Percentiles rank a stretch among this genome's conserved stretches.
Conservation (phyloP, 2,329 filamentous ascomycete species). For the Trichoderma citrinoviride region DNA sequence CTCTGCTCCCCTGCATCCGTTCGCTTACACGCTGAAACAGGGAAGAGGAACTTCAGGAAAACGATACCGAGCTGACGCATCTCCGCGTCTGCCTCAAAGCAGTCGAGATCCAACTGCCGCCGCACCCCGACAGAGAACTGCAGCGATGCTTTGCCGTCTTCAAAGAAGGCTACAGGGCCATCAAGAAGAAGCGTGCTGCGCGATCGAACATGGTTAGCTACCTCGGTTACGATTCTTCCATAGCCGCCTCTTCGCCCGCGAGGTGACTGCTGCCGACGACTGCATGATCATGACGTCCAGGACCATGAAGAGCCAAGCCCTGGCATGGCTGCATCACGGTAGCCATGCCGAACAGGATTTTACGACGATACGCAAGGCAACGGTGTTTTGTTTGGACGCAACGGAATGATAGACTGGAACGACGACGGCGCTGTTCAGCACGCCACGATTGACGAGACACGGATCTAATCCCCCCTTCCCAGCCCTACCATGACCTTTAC, state of each 20-base stretch:
- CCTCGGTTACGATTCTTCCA: slow-evolving; percentile 31
- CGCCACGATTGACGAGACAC: slow-evolving; percentile 13
- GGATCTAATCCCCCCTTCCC: background rate
- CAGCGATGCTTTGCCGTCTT: slow-evolving; percentile 58
- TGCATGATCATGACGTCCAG: background rate
- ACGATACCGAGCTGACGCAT: slow-evolving; percentile 59
- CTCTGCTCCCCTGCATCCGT: background rate
- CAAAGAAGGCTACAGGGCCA: slow-evolving; percentile 55
- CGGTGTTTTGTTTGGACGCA: slow-evolving; percentile 10
- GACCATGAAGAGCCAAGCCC: background rate
- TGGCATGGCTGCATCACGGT: background rate
- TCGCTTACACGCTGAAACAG: slow-evolving; percentile 34
- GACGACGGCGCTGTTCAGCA: slow-evolving; percentile 10
- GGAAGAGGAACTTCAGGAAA: slow-evolving; percentile 54
- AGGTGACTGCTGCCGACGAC: slow-evolving; percentile 19
- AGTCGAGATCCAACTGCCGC: slow-evolving; percentile 57
- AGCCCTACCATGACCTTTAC: background rate
- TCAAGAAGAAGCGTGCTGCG: slow-evolving; percentile 47
- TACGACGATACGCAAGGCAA: slow-evolving; percentile 12
- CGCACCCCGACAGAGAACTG: slow-evolving; percentile 54
- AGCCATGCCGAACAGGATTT: background rate
- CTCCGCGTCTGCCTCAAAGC: slow-evolving; percentile 61
- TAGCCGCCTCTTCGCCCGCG: slow-evolving; percentile 28
- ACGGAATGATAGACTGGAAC: slow-evolving; percentile 15
- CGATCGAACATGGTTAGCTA: slow-evolving; percentile 33